Base-by-base conservation (phyloP, 352 stramenopile species). In the Globisporangium barbulae region DNA sequence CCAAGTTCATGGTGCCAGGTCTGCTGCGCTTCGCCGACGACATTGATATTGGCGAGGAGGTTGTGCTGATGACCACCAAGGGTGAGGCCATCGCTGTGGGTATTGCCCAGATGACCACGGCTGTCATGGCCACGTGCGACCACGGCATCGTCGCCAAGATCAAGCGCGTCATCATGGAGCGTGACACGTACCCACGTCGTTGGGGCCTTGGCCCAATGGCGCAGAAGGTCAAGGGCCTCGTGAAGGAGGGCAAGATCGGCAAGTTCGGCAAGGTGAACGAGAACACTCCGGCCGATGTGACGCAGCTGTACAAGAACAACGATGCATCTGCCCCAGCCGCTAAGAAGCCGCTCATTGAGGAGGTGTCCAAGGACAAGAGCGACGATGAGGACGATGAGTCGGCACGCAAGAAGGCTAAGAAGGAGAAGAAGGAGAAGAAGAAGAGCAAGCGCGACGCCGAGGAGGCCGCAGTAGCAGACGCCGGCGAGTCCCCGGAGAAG, bases 121-220 rank as follows among this genome's bases (percentile, higher is more conserved):
- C 97, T 9, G 97, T 99, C 48, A 99, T 99, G 97, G 97, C 97
- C 9, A 99, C 97, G 35, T 98, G 97, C 62, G 98, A 99, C 91
- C 98, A 99, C 79, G 98, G 98, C 22, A 94, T 99, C 9, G 98
- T 99, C 10, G 97, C 97, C 42, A 99, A 99, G 89, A 99, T 99
- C 75, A 99, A 99, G 84, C 93, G 98, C 53, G 98, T 99, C 31
- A 99, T 99, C 75, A 99, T 99, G 98, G 98, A 99, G 88, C 83
- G 98, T 41, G 98, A 99, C 86, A 99, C 95, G 53, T 99, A 99
- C 75, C 98, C 98, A 33, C 88, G 97, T 71, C 86, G 97, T 61
- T 99, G 98, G 98, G 98, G 98, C 62, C 80, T 99, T 64, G 98
- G 98, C 21, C 98, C 97, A 2, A 98, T 99, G 87, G 98, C 98